A percentile compares a stretch with the other conserved stretches of the same genome.
phyloP scores from a whole-genome alignment of 164 flowering plant species.

The Aristolochia contorta region DNA sequence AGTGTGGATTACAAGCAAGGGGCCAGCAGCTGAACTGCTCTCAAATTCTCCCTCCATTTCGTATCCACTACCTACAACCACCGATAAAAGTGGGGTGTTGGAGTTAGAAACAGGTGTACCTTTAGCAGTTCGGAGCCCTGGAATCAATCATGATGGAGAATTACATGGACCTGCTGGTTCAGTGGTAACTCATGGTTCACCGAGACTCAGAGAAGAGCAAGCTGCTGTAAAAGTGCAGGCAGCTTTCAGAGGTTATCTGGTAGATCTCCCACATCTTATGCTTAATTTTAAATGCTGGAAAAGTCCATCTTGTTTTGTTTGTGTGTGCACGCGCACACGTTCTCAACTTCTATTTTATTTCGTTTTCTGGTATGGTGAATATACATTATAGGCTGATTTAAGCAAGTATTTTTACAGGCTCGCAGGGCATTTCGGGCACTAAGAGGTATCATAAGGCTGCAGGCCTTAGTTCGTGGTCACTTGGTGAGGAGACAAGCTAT shows the following conservation, averaged over 20 bases:
- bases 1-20: slow-evolving; percentile 20
- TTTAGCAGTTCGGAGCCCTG: slow-evolving; percentile 14
- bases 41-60: slow-evolving; percentile 15
- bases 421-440: slow-evolving; percentile 88
- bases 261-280: slow-evolving; percentile 16
- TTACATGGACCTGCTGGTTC: slow-evolving; percentile 10
- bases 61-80: slow-evolving; percentile 9
- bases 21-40: slow-evolving; percentile 14
- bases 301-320: background rate
- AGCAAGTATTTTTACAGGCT: slow-evolving; percentile 44
- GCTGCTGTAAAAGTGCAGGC: slow-evolving; percentile 85
- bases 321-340: background rate
- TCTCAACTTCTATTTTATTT: background rate
- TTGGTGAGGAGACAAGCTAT: slow-evolving; percentile 86
- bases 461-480: slow-evolving; percentile 93
- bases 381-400: background rate
- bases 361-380: no score
- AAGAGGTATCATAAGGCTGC: slow-evolving; percentile 91
- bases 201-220: slow-evolving; percentile 30
- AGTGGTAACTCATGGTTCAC: slow-evolving; percentile 26
- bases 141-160: slow-evolving; percentile 20
- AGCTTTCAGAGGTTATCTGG: slow-evolving; percentile 85
- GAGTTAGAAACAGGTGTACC: slow-evolving; percentile 21
- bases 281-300: background rate
- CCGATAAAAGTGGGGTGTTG: slow-evolving; percentile 16